A percentile compares a stretch with the other conserved stretches of the same genome.
phyloP scores from a whole-genome alignment of 2,329 filamentous ascomycete genomes.

The Chaetomium sp. region DNA sequence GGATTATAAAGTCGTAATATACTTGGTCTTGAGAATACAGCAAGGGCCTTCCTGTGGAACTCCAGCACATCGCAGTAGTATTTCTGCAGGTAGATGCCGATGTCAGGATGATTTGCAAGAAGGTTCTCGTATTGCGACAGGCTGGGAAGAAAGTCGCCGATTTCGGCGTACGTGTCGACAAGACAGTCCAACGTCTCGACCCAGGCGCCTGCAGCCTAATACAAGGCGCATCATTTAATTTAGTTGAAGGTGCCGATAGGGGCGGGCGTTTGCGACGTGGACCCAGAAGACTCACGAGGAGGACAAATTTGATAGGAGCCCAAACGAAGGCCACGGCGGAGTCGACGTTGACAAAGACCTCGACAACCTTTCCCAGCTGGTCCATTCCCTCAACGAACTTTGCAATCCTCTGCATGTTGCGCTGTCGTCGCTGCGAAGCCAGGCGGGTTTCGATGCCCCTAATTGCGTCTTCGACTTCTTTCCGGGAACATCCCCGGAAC shows the following conservation, averaged over 20 bases:
- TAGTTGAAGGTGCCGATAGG: too few relatives aligned
- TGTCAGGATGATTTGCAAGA: background rate
- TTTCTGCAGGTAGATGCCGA: background rate
- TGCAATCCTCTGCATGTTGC: background rate
- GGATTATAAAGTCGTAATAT: background rate
- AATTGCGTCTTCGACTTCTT: background rate
- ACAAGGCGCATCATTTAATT: too few relatives aligned
- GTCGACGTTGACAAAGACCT: background rate
- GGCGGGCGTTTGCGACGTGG: too few relatives aligned
- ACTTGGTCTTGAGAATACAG: background rate
- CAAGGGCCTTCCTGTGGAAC: background rate
- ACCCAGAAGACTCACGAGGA: background rate
- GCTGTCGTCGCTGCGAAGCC: background rate
- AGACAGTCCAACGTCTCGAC: background rate
- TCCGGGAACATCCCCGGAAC: background rate
- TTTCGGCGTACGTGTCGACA: background rate
- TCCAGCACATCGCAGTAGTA: background rate
- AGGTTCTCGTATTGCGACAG: background rate
- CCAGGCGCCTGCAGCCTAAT: background rate
- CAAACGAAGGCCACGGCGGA: background rate
- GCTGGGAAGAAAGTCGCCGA: background rate
- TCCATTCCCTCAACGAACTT: background rate
- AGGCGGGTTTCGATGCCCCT: background rate
- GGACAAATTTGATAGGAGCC: background rate
- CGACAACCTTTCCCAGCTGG: constrained; percentile 1